Conservation (phyloP, 805 yeast genomes). For the Zygoascus biomembranicola region DNA sequence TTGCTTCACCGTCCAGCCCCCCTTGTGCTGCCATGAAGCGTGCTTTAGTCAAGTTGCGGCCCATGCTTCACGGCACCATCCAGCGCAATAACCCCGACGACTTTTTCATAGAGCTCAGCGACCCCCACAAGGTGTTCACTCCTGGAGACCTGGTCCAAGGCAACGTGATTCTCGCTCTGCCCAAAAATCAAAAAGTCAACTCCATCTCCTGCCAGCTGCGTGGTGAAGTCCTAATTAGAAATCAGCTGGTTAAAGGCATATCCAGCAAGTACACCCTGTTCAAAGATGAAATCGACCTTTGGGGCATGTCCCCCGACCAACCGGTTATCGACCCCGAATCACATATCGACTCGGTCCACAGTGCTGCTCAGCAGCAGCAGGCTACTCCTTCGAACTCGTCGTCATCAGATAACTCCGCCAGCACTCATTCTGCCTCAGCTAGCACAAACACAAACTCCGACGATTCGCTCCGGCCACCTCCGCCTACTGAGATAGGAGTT, state of each 20-base stretch:
- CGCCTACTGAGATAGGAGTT: background rate
- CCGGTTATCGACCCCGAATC: background rate
- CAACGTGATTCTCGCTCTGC: constrained; percentile 24
- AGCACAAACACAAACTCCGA: background rate
- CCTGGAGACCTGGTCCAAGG: constrained; percentile 60
- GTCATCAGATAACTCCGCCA: background rate
- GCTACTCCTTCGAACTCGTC: constrained; percentile 1
- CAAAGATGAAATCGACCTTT: constrained; percentile 22
- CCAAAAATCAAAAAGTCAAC: constrained; percentile 19
- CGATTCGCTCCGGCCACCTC: background rate
- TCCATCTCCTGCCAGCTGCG: constrained; percentile 19
- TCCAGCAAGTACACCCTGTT: constrained; percentile 22
- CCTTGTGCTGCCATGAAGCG: background rate
- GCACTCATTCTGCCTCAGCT: background rate
- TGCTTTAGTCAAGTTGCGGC: background rate
- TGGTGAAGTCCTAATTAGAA: constrained; percentile 25
- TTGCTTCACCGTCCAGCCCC: too few relatives aligned
- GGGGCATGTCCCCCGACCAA: constrained; percentile 12
- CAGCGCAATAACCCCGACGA: constrained; percentile 23
- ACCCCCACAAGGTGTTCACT: constrained; percentile 67
- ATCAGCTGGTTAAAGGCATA: constrained; percentile 25
- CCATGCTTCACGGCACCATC: background rate
- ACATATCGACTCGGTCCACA: background rate
- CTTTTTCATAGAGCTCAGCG: constrained; percentile 60
- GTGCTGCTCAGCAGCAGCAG: background rate